Percentiles rank a stretch among this genome's conserved stretches.
Conservation (phyloP, 2,329 filamentous ascomycete genomes). For the Aspergillus thermomutatus region DNA sequence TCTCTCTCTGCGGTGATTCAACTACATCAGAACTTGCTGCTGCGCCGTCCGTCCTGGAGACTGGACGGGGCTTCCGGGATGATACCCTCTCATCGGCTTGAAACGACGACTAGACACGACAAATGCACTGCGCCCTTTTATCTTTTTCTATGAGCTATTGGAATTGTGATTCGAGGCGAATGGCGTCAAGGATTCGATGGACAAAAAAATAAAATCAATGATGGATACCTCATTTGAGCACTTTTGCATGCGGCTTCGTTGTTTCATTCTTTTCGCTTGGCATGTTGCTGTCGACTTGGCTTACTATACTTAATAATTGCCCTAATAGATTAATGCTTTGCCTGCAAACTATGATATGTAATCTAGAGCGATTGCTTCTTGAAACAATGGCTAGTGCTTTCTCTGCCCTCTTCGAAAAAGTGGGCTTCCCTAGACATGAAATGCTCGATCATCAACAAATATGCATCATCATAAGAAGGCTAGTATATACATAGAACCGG, state of each 20-base stretch:
- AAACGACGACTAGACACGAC: neutral
- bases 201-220: neutral
- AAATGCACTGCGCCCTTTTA: neutral
- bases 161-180: neutral
- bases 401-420: neutral
- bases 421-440: neutral
- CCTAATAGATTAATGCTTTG: neutral
- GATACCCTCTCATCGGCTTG: neutral
- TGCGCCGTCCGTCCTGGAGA: neutral
- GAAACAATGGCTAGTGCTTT: neutral
- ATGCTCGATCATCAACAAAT: neutral
- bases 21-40: neutral
- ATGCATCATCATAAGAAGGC: neutral
- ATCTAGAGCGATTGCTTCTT: neutral
- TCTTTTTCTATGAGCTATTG: neutral
- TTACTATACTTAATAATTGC: neutral
- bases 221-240: neutral
- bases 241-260: neutral
- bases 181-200: neutral
- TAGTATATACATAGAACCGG: neutral
- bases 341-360: neutral
- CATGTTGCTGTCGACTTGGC: neutral
- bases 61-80: neutral
- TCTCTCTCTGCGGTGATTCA: conserved; percentile 18
- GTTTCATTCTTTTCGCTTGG: neutral